These are phyloP conservation scores for Ganoderma sp. DNA, from an alignment of 1,284 basidiomycete genomes.

Conservation along the genomic window DNA sequence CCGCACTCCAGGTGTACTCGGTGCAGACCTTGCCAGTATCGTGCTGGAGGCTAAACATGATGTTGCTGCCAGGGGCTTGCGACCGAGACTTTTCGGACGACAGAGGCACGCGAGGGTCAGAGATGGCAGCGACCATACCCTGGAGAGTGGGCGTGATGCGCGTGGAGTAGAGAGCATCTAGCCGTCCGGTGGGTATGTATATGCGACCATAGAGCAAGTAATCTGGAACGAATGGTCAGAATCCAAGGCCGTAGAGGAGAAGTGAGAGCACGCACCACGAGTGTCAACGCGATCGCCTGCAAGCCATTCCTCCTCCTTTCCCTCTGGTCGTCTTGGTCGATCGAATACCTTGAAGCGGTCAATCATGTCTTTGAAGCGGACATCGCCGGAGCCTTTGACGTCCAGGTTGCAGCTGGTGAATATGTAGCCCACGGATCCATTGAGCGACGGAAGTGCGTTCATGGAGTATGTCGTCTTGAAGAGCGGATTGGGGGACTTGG, in stretches of 20 bases:
- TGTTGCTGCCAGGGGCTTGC: conserved; percentile 60
- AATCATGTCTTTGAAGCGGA: conserved; percentile 88
- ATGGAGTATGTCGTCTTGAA: conserved; percentile 93
- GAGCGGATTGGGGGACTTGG: conserved; percentile 87
- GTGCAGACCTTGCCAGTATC: conserved; percentile 92
- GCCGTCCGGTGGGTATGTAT: conserved; percentile 86
- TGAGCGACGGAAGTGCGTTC: conserved; percentile 89
- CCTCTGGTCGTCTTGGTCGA: conserved; percentile 76
- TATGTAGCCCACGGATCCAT: conserved; percentile 93
- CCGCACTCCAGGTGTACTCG: conserved; percentile 94
- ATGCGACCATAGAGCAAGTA: conserved; percentile 92
- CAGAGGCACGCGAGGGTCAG: conserved; percentile 65
- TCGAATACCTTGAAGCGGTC: conserved; percentile 85
- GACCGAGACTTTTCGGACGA: conserved; percentile 49
- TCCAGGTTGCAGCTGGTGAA: conserved; percentile 86
- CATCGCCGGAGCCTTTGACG: conserved; percentile 71
- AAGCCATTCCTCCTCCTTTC: conserved; percentile 79
- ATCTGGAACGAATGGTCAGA: conserved; percentile 53
- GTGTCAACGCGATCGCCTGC: conserved; percentile 78
- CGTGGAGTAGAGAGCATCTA: conserved; percentile 90
- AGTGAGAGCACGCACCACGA: conserved; percentile 62
- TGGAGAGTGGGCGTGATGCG: conserved; percentile 78
- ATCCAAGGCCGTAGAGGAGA: neutral
- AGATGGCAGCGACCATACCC: conserved; percentile 74
- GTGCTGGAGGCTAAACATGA: conserved; percentile 90